Evolutionary conservation across 177 flowering plant species (phyloP).

Genomic region (Vitis hybrid): DNA sequence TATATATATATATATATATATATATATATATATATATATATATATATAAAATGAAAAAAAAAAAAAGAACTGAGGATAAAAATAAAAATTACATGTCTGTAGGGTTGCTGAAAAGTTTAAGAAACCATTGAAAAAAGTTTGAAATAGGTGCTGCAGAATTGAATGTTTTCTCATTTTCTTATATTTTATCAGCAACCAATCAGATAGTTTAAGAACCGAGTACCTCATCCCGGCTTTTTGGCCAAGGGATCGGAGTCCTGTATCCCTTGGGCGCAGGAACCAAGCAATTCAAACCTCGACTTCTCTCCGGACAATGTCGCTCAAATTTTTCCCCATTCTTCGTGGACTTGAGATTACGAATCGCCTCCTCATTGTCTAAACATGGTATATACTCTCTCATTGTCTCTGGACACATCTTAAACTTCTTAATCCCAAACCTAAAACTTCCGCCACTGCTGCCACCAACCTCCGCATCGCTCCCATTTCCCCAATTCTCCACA

Average conservation of each 20-base stretch:
- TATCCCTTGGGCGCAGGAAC: constrained; percentile 60
- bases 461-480: constrained; percentile 22
- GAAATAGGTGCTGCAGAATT: no score
- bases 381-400: constrained; percentile 64
- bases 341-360: constrained; percentile 42
- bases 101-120: no score
- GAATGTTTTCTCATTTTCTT: no score
- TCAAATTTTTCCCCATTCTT: constrained; percentile 61
- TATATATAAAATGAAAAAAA: no score
- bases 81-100: no score
- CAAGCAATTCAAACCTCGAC: constrained; percentile 46
- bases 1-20: no score
- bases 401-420: constrained; percentile 33
- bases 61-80: no score
- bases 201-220: neutral
- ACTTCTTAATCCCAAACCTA: constrained; percentile 31
- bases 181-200: neutral
- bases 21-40: no score
- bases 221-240: constrained; percentile 57
- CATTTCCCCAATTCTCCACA: constrained; percentile 44
- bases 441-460: constrained; percentile 3
- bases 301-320: constrained; percentile 58
- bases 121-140: no score
- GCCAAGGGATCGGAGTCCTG: constrained; percentile 59
- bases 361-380: constrained; percentile 60